A percentile compares a stretch with the other conserved stretches of the same genome.
These are phyloP conservation scores for Phaseolus coccineus DNA, from an alignment of 331 rosid genomes.

Conservation along the genomic window DNA sequence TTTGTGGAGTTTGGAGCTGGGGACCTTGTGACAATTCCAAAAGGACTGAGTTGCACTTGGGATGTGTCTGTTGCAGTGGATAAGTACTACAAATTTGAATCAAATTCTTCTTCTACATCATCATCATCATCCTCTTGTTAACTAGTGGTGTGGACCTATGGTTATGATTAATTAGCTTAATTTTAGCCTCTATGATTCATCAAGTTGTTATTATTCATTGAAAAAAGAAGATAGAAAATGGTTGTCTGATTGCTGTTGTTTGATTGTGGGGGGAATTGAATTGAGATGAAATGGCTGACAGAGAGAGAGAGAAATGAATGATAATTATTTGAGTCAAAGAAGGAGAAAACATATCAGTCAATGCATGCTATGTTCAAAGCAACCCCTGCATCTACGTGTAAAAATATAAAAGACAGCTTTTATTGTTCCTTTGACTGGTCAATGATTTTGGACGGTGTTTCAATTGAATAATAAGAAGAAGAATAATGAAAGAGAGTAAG, in stretches of 20 bases:
- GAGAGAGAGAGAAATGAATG: neutral
- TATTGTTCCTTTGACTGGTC: slow-evolving; percentile 75
- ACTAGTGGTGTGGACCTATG: neutral
- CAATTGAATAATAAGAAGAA: neutral
- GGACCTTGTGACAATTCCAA: slow-evolving; percentile 87
- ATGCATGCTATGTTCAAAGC: slow-evolving; percentile 56
- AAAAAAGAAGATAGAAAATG: neutral
- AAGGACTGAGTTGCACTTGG: slow-evolving; percentile 98
- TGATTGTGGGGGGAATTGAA: slow-evolving; percentile 5
- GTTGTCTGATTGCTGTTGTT: slow-evolving; percentile 16
- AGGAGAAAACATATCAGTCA: slow-evolving; percentile 51
- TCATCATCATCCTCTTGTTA: slow-evolving; percentile 13
- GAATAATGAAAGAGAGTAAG: neutral
- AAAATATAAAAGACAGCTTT: slow-evolving; percentile 42
- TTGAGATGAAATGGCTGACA: slow-evolving; percentile 17
- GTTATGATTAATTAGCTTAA: slow-evolving; percentile 3
- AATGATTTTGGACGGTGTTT: slow-evolving; percentile 27
- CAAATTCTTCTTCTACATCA: slow-evolving; percentile 42
- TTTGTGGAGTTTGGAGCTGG: slow-evolving; percentile 95
- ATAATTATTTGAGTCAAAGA: slow-evolving; percentile 52
- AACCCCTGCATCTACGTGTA: slow-evolving; percentile 53
- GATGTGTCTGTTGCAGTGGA: slow-evolving; percentile 93
- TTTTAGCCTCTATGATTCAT: neutral
- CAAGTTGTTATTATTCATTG: slow-evolving; percentile 30
- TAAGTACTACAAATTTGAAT: slow-evolving; percentile 92